These are phyloP conservation scores for Alopecurus myosuroides DNA, from an alignment of 176 grass and related monocot genomes.

Conservation along the genomic window DNA sequence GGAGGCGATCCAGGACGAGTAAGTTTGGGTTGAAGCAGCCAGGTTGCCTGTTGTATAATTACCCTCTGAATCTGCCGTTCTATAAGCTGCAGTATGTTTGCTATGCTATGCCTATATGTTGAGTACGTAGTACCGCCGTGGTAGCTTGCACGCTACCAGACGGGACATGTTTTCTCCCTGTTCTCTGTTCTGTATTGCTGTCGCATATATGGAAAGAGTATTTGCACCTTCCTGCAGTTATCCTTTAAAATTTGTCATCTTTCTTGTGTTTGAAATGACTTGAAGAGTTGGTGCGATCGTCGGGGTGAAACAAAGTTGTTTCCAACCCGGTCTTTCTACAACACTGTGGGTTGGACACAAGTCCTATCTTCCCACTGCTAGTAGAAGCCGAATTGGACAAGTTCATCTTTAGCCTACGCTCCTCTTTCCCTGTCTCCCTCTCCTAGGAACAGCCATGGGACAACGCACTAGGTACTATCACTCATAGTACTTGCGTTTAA, in stretches of 20 bases:
- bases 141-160: conserved; percentile 30
- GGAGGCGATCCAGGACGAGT: conserved; percentile 43
- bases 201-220: conserved; percentile 23
- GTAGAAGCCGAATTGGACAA: too few relatives aligned
- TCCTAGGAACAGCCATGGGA: too few relatives aligned
- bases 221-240: not conserved
- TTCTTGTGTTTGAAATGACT: too few relatives aligned
- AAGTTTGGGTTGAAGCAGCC: not conserved
- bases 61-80: not conserved
- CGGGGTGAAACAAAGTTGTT: too few relatives aligned
- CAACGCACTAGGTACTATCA: too few relatives aligned
- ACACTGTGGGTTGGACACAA: too few relatives aligned
- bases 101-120: not conserved
- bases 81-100: not conserved
- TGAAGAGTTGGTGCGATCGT: too few relatives aligned
- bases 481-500: too few relatives aligned
- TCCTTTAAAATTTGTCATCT: not conserved
- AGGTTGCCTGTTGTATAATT: not conserved
- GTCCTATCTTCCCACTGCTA: too few relatives aligned
- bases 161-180: conserved; percentile 12
- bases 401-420: too few relatives aligned
- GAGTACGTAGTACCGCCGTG: conserved; percentile 23
- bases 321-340: too few relatives aligned
- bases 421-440: too few relatives aligned
- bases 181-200: conserved; percentile 19